Conservation (phyloP, 2,329 filamentous ascomycete species). For the Dichotomopilus funicola region DNA sequence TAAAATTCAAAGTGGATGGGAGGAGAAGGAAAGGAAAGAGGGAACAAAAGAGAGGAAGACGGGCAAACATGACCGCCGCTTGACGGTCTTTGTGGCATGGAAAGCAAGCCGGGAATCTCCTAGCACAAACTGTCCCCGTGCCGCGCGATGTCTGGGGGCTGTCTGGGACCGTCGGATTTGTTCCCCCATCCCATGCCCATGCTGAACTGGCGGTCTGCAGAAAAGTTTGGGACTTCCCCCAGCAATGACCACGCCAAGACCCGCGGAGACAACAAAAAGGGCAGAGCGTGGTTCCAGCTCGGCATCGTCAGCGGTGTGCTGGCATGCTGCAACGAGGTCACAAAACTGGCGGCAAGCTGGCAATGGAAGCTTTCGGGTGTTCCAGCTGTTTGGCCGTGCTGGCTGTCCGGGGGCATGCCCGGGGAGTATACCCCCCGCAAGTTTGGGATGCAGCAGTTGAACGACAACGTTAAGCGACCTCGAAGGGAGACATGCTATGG, state of each 20-base stretch:
- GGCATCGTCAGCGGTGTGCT: conserved; percentile 15
- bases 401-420: too few relatives aligned
- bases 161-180: background rate
- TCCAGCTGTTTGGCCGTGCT: too few relatives aligned
- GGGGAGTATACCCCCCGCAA: too few relatives aligned
- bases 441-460: too few relatives aligned
- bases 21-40: background rate
- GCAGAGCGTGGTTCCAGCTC: background rate
- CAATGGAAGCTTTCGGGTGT: too few relatives aligned
- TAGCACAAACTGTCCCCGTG: conserved; percentile 1
- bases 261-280: background rate
- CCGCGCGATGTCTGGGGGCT: background rate
- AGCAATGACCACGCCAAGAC: conserved; percentile 1
- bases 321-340: background rate
- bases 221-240: background rate
- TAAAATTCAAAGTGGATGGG: background rate
- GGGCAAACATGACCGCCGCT: conserved; percentile 1
- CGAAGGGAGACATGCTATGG: too few relatives aligned
- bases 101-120: background rate
- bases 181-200: background rate
- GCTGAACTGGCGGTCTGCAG: conserved; percentile 11
- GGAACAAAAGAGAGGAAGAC: background rate
- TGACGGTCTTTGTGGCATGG: conserved; percentile 2
- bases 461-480: too few relatives aligned
- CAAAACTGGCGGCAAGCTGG: background rate